Conservation (phyloP, 2,329 filamentous ascomycete genomes). For the Colletotrichum truncatum region DNA sequence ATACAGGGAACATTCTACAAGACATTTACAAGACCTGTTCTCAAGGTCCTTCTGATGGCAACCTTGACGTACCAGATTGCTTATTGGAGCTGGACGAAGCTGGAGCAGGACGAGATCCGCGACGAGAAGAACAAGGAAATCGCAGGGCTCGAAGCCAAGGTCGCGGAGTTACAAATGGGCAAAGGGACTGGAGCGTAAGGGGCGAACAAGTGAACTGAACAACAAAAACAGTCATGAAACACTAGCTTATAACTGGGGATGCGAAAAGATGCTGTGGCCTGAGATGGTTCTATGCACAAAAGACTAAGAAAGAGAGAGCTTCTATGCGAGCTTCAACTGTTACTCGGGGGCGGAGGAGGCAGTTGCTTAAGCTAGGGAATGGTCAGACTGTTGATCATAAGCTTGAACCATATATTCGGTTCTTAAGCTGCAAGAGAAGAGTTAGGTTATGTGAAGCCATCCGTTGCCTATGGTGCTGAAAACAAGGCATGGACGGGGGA, state of each 20-base stretch:
- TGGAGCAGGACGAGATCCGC: slow-evolving; percentile 77
- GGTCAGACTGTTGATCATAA: too few relatives aligned
- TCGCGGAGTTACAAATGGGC: slow-evolving; percentile 42
- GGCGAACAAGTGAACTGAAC: neutral
- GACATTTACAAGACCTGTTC: slow-evolving; percentile 76
- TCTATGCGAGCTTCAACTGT: too few relatives aligned
- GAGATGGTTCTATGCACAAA: too few relatives aligned
- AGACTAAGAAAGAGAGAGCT: too few relatives aligned
- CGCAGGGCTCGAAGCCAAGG: slow-evolving; percentile 46
- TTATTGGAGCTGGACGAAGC: slow-evolving; percentile 79
- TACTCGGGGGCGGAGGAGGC: too few relatives aligned
- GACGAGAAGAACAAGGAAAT: slow-evolving; percentile 51
- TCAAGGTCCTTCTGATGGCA: slow-evolving; percentile 78
- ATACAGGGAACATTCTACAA: slow-evolving; percentile 75
- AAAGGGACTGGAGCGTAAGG: neutral
- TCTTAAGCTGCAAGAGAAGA: too few relatives aligned
- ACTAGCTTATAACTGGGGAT: too few relatives aligned
- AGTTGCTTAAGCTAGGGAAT: too few relatives aligned
- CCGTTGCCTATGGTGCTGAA: neutral
- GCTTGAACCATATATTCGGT: too few relatives aligned
- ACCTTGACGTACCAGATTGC: slow-evolving; percentile 81
- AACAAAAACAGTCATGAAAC: too few relatives aligned
- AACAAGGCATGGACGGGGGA: neutral
- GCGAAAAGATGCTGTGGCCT: too few relatives aligned
- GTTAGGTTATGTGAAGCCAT: neutral